Base-by-base conservation (phyloP, 192 early-diverging fungal genomes). In the Entomortierella lignicola region DNA sequence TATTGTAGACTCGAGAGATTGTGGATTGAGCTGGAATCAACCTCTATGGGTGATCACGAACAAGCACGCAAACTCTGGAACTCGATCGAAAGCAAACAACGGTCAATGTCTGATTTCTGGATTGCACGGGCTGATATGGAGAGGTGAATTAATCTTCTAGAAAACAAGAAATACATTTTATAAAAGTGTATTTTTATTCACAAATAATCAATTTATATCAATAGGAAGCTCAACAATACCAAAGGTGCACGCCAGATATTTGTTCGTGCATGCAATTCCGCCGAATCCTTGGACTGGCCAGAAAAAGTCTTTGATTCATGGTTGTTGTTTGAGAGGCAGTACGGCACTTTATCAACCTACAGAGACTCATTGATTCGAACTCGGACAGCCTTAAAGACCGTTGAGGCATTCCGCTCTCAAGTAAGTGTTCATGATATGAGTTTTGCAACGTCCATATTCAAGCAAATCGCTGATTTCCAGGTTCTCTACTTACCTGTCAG, bases 21-120 rank as follows among this genome's bases (percentile, higher is more conserved):
- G 8, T 79, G 75, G 75, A 69, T 79, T 29, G 75, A 79, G 12
- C 50, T 79, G 13, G 68, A 69, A 48, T 69, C 32, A 32, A 57
- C 25, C 6, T 15, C 6, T 0, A 31, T 63, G n/a, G 75, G 62
- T 15, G 48, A 70, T 11, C 27, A 34, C 7, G 56, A 52, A 0
- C 57, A 65, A 23, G 63, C 75, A 8, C 75, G 75, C 8, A 39
- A 31, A 21, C 56, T 77, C 25, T 77, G 73, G 73, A 52, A 41
- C 5, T n/a, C 26, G 12, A 63, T 77, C 6, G 60, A 68, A 15
- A 39, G 15, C 39, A 69, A 62, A 31, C 73, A 69, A 52, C 63
- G 59, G 25, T 43, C 53, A 18, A 8, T 69, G 29, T 39, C 73
- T 11, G 73, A 77, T 17, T 50, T 39, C 7, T 77, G 73, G 73